A percentile compares a stretch with the other conserved stretches of the same genome.
These are phyloP conservation scores for Cladosporium oxysporum DNA, from an alignment of 2,329 filamentous ascomycete genomes.

Conservation along the genomic window DNA sequence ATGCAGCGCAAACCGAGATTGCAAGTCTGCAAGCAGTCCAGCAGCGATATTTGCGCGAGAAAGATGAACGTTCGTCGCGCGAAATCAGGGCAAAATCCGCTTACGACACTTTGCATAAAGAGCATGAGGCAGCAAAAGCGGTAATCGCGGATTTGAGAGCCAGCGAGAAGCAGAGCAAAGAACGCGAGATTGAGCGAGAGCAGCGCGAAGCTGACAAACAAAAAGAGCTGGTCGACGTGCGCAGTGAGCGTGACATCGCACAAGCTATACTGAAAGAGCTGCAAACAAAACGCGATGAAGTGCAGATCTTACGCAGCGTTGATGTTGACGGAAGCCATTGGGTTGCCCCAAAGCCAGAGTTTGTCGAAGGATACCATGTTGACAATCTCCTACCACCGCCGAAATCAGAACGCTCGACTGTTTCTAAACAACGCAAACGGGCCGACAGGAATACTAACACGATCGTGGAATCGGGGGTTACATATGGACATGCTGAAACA, in stretches of 20 bases:
- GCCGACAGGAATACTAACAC: constrained; percentile 15
- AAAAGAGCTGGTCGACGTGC: not conserved
- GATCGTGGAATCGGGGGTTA: not conserved
- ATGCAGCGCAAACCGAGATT: not conserved
- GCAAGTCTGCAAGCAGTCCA: not conserved
- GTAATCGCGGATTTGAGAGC: not conserved
- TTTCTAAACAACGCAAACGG: constrained; percentile 8
- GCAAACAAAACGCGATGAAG: not conserved
- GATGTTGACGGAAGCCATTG: not conserved
- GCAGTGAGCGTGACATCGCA: not conserved
- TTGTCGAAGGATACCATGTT: not conserved
- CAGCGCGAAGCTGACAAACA: not conserved
- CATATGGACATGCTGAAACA: not conserved
- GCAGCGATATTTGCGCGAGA: not conserved
- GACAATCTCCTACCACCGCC: not conserved
- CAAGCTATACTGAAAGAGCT: not conserved
- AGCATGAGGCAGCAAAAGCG: not conserved
- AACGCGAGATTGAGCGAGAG: not conserved
- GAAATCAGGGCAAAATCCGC: not conserved
- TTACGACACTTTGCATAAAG: not conserved
- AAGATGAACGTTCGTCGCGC: not conserved
- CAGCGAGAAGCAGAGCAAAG: not conserved
- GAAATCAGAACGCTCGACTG: not conserved
- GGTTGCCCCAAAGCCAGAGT: not conserved
- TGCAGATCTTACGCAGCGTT: not conserved